Base-by-base conservation (phyloP, 2,329 filamentous ascomycete species). In the Dendrostoma leiphaemia region DNA sequence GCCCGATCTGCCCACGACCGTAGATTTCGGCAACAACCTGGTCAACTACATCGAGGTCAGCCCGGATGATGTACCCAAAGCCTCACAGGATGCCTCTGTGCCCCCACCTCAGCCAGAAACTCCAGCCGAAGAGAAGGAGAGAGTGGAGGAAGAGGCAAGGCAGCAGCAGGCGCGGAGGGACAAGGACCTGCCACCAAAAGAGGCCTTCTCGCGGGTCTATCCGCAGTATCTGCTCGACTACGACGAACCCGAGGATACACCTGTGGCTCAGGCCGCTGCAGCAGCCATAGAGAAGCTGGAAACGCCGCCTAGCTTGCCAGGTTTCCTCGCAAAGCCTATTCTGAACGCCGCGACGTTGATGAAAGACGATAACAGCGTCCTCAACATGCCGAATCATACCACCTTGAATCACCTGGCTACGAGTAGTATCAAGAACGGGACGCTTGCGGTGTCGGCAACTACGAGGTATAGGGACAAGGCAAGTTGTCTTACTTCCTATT, bases 381-480 rank as follows among this genome's bases (percentile, higher is more conserved):
- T 99, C 60, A 94, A 91, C 62, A 93, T 97, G 82, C 94, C 94
- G 13, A 99, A 97, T 65, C 93, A 99, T 67, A 97, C 94, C 0
- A 91, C 97, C 29, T 76, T 99, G 59, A 99, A 99, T 63, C 94
- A 99, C 70, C 77, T 99, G 62, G 93, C 93, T 46, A 99, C 94
- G 3, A 97, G 93, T 71, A 97, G 92, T 70, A 99, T 99, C 71
- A 97, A 96, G 76, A 91, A 96, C 62, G 92, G 93, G 59, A 90
- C 97, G 24, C 79, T 99, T 60, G 94, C 94, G 31, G 95, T 96
- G 6, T 97, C 92, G 65, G 93, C 91, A 13, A 99, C 94, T 5
- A 99, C 94, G n/a, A 83, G 94, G 70, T 99, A 97, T 71, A 95
- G 91, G 75, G 88, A 90, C 72, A 99, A 99, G 84, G 90, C 90